Base-by-base conservation (phyloP, 1,139 yeast genomes). In the Pichia sp. region DNA sequence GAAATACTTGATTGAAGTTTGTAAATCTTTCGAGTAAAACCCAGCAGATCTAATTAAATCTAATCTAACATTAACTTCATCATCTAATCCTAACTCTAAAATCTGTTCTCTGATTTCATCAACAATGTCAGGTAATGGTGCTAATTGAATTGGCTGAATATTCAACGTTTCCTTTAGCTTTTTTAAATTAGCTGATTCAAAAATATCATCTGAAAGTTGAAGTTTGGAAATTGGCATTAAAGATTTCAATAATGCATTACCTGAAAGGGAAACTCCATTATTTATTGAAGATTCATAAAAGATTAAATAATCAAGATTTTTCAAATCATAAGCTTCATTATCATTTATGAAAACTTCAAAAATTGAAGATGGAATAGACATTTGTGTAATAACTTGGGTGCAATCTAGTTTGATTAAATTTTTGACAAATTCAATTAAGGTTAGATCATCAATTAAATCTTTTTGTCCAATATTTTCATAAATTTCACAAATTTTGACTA, bases 1-100 rank as follows among this genome's bases (percentile, higher is more conserved):
- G 61, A 78, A 81, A 9, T 75, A 62, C 14, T 70, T 69, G 33
- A 81, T 66, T 0, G 81, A 69, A 31, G 65, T 61, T 19, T 70
- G 68, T 14, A 73, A 65, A 50, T 78, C 72, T 36, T 65, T 59
- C n/a, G 57, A 53, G 45, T 60, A 52, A 45, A 64, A 62, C 1
- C 64, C 67, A 16, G 56, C 48, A 1, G 64, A 58, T 48, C 53
- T 57, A 13, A 64, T 58, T 57, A 55, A 69, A 60, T 56, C 73
- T 66, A 55, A 38, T 46, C 51, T 54, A 3, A 53, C 49, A 13
- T 47, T 42, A 11, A 53, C 47, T 7, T 46, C 46, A 9, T 55
- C 53, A 46, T 64, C 67, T n/a, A 62, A 39, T 9, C 53, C 56
- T 27, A 51, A 16, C 22, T 56, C 57, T 44, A 45, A 49, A 25